A percentile compares a stretch with the other conserved stretches of the same genome.
Conservation (phyloP, 2,329 filamentous ascomycete species). For the Fusarium papillatum region DNA sequence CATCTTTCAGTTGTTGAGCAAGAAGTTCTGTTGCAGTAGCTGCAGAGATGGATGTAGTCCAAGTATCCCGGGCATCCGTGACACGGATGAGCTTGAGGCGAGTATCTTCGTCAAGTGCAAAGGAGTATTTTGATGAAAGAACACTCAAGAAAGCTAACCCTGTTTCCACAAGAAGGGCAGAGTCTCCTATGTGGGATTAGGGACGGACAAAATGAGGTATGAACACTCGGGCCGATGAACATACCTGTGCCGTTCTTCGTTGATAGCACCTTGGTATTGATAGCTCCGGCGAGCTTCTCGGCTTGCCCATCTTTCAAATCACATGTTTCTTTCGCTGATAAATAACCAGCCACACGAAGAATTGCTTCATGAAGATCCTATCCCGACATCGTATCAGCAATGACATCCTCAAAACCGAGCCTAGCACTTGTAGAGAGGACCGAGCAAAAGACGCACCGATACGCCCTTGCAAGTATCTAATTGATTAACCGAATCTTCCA, state of each 20-base stretch:
- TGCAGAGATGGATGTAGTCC: conserved; percentile 52
- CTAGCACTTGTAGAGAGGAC: neutral
- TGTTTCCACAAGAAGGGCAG: conserved; percentile 38
- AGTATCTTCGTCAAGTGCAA: conserved; percentile 24
- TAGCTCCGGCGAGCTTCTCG: neutral
- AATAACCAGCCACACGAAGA: conserved; percentile 6
- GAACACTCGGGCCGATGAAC: neutral
- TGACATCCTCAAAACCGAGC: neutral
- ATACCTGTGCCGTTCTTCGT: conserved; percentile 9
- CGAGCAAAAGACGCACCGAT: neutral
- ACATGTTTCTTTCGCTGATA: neutral
- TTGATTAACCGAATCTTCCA: neutral
- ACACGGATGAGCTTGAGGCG: conserved; percentile 51
- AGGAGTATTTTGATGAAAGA: conserved; percentile 30
- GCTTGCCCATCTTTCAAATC: neutral
- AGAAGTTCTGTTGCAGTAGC: conserved; percentile 50
- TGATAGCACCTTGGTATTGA: conserved; percentile 9
- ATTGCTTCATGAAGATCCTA: conserved; percentile 19
- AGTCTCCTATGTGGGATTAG: neutral
- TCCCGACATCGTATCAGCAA: conserved; percentile 9
- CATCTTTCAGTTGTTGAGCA: conserved; percentile 36
- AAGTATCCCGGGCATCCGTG: conserved; percentile 50
- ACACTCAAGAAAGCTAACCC: conserved; percentile 45
- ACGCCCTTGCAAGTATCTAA: neutral
- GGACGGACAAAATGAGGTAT: neutral